Percentiles rank a stretch among this genome's conserved stretches.
Evolutionary conservation across 768 basidiomycete species (phyloP).

Genomic region (Leucocoprinus birnbaumii): DNA sequence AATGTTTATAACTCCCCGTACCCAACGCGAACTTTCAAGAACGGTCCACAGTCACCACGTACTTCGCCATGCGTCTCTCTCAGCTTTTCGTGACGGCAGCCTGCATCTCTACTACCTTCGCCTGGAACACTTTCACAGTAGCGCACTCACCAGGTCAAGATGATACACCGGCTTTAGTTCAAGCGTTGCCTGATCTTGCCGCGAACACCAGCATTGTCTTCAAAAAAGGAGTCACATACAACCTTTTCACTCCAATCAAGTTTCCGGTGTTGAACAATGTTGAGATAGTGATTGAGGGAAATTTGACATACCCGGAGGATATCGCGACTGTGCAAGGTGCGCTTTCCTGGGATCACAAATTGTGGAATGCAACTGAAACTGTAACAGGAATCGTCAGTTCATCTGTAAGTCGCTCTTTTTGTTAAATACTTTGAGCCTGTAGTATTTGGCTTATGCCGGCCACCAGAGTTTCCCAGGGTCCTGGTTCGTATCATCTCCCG

Average conservation of each 20-base stretch:
- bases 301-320: slow-evolving; percentile 51
- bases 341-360: background rate
- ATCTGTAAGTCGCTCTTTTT: slow-evolving; percentile 36
- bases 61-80: background rate
- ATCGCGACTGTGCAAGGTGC: slow-evolving; percentile 49
- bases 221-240: slow-evolving; percentile 53
- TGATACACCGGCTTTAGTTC: slow-evolving; percentile 46
- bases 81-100: background rate
- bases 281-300: slow-evolving; percentile 54
- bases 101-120: slow-evolving; percentile 17
- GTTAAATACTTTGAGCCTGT: background rate
- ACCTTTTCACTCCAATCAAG: slow-evolving; percentile 56
- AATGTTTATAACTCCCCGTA: background rate
- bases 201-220: slow-evolving; percentile 54
- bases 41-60: background rate
- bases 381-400: slow-evolving; percentile 38
- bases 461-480: slow-evolving; percentile 40
- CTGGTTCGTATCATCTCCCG: slow-evolving; percentile 31
- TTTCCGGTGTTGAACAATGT: slow-evolving; percentile 56
- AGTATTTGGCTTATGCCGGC: background rate
- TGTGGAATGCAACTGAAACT: background rate
- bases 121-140: slow-evolving; percentile 50
- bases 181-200: slow-evolving; percentile 38
- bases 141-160: slow-evolving; percentile 45
- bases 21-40: no score